phyloP scores from a whole-genome alignment of 2,329 filamentous ascomycete genomes.

The Colletotrichum salicis region DNA sequence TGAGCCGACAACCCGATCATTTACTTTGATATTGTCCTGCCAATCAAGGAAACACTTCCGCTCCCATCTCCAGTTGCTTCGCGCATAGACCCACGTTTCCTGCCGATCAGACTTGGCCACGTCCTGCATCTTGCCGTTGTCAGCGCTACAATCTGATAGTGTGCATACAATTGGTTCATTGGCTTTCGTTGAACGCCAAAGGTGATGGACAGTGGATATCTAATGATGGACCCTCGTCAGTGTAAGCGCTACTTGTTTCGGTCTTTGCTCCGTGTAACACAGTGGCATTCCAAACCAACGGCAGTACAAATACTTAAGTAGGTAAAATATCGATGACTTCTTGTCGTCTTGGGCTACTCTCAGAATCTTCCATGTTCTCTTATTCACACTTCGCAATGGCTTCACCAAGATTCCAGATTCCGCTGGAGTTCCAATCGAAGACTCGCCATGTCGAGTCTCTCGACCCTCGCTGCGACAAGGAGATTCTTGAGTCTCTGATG shows the following conservation, averaged over 20 bases:
- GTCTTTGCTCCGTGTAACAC: neutral
- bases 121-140: neutral
- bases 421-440: conserved; percentile 13
- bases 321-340: neutral
- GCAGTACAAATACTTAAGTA: neutral
- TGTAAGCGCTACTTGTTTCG: neutral
- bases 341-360: neutral
- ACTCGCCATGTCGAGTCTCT: conserved; percentile 9
- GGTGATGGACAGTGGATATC: neutral
- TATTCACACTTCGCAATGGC: neutral
- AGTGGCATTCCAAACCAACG: neutral
- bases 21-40: neutral
- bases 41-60: neutral
- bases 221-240: neutral
- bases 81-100: neutral
- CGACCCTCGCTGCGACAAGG: conserved; percentile 38
- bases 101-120: neutral
- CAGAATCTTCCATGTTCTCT: too few species aligned
- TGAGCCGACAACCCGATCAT: neutral
- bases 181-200: neutral
- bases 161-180: neutral
- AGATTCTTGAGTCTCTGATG: conserved; percentile 43
- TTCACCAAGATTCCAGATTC: conserved; percentile 5
- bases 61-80: neutral
- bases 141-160: neutral